Percentiles rank a stretch among this genome's conserved stretches.
Evolutionary conservation across 2,329 filamentous ascomycete genomes (phyloP).

Genomic region (Hypoxylon sp.): DNA sequence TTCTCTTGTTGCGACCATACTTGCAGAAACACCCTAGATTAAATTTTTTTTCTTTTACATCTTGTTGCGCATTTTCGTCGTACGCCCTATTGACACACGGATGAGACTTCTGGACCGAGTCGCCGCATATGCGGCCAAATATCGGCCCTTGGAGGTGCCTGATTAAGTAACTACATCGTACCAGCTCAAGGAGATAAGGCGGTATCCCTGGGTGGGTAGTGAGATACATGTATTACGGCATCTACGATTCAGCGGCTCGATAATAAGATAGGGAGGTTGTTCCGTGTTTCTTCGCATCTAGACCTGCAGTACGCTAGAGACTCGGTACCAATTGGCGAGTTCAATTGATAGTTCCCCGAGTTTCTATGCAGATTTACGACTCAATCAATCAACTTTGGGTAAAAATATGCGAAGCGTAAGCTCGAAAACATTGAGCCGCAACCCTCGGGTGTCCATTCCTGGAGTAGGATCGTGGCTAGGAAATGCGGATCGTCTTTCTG

Average conservation of each 20-base stretch:
- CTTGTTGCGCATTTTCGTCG: conserved; percentile 5
- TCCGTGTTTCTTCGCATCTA: background rate
- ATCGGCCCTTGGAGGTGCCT: conserved; percentile 3
- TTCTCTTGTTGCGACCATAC: conserved; percentile 2
- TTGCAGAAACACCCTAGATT: conserved; percentile 1
- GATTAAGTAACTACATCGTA: conserved; percentile 13
- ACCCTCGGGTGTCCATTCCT: background rate
- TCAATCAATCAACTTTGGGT: conserved; percentile 4
- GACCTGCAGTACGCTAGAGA: background rate
- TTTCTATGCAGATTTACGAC: conserved; percentile 7
- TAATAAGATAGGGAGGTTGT: background rate
- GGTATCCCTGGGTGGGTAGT: background rate
- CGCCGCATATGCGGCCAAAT: conserved; percentile 5
- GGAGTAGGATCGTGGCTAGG: background rate
- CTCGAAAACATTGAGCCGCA: conserved; percentile 23
- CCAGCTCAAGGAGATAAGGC: background rate
- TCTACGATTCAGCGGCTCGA: background rate
- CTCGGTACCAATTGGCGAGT: background rate
- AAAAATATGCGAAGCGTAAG: conserved; percentile 18
- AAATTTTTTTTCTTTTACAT: conserved; percentile 2
- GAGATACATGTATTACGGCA: background rate
- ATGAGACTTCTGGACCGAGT: conserved; percentile 10
- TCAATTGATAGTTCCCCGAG: conserved; percentile 1
- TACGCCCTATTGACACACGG: background rate
- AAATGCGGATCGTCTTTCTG: background rate